Base-by-base conservation (phyloP, 2,329 filamentous ascomycete species). In the Bipolaris cookei region DNA sequence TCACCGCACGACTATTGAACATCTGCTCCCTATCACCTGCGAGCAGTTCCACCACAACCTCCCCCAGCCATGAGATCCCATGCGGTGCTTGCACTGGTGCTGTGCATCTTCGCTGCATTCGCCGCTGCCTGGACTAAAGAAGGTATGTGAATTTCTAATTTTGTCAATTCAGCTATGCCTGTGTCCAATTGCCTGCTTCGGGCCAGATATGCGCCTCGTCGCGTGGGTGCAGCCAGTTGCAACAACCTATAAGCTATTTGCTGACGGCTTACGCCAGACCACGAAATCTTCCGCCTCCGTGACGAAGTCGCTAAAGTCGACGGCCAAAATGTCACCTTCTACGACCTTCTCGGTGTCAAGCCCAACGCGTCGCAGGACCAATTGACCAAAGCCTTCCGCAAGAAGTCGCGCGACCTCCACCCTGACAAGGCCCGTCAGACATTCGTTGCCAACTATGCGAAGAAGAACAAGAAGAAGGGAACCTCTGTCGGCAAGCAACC, bases 201-300 rank as follows among this genome's bases (percentile, higher is more conserved):
- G 44, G 30, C 55, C 51, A 51, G 47, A 51, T 38, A 52, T 54
- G 48, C 56, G 21, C 38, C 55, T 51, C 54, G 51, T 50, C 65
- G 65, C 59, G 51, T 41, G 16, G 21, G 52, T 34, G 61, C 59
- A 58, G 59, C 41, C 58, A 67, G 57, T 63, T 65, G 60, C 45
- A 41, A 39, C 20, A 34, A 14, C 28, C 28, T 42, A 13, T 35
- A 23, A 34, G 18, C 39, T 48, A 48, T 54, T 67, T 63, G 65
- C 66, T 68, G 48, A 65, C 59, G 51, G 52, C 28, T 55, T 34
- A 61, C 58, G 49, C 32, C 71, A 96, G 95, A 99, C 79, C 92
- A 96, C 75, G 95, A 99, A 80, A 98, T 99, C 81, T 99, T 99
- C 82, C 90, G 92, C 69, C 84, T 99, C 61, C 89, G 89, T 72